A percentile compares a stretch with the other conserved stretches of the same genome.
Conservation (phyloP, 2,329 filamentous ascomycete species). For the Fusarium sp. region DNA sequence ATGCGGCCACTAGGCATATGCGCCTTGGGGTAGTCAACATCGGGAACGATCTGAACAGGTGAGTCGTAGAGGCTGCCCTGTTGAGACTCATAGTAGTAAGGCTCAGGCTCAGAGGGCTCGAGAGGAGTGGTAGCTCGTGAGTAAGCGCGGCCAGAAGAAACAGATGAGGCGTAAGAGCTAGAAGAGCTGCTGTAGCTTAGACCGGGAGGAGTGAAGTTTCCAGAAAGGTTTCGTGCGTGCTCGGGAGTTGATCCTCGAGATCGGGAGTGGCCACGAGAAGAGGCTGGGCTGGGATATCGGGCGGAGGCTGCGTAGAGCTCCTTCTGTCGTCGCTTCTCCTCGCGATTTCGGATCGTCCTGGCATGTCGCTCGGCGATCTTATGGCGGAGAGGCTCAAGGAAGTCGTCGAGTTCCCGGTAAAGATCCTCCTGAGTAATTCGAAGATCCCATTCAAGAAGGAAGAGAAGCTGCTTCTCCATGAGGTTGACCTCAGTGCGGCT, state of each 20-base stretch:
- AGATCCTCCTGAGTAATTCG: slow-evolving; percentile 87
- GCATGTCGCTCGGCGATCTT: slow-evolving; percentile 65
- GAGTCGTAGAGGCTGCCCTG: slow-evolving; percentile 62
- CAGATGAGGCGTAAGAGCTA: slow-evolving; percentile 63
- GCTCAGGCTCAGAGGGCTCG: slow-evolving; percentile 57
- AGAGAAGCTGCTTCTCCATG: slow-evolving; percentile 99
- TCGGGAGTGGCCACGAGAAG: slow-evolving; percentile 59
- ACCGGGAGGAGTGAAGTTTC: slow-evolving; percentile 57
- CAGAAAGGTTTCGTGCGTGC: slow-evolving; percentile 55
- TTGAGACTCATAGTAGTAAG: slow-evolving; percentile 56
- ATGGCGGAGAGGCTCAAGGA: slow-evolving; percentile 85
- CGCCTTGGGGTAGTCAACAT: slow-evolving; percentile 55
- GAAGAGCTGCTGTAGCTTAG: slow-evolving; percentile 63
- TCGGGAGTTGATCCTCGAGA: slow-evolving; percentile 58
- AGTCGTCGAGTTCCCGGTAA: slow-evolving; percentile 86
- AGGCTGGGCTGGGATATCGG: slow-evolving; percentile 61
- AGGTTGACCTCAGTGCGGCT: slow-evolving; percentile 96
- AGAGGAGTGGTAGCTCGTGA: slow-evolving; percentile 66
- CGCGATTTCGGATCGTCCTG: slow-evolving; percentile 63
- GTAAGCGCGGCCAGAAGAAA: slow-evolving; percentile 62
- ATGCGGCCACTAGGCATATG: slow-evolving; percentile 51
- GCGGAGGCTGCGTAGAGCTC: slow-evolving; percentile 52
- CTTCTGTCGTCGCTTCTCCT: slow-evolving; percentile 59
- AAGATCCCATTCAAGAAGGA: slow-evolving; percentile 94
- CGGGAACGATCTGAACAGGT: slow-evolving; percentile 60